Percentiles rank a stretch among this genome's conserved stretches.
Conservation (phyloP, 2,329 filamentous ascomycete species). For the Thelonectria blattea region DNA sequence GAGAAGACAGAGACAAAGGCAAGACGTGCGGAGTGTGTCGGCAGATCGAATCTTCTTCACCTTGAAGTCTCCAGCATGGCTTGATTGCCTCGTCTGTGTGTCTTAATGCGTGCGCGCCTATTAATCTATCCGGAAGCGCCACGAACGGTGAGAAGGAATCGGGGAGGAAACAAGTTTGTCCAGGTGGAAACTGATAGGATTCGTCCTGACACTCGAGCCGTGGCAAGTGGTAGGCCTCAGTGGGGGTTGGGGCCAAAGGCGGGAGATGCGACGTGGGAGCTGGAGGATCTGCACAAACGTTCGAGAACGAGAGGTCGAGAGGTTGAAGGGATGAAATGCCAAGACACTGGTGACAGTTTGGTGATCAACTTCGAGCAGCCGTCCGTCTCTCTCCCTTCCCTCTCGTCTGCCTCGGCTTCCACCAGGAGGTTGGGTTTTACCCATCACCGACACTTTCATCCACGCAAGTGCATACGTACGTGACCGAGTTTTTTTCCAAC, state of each 20-base stretch:
- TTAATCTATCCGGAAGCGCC: constrained; percentile 27
- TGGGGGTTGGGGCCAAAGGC: not conserved
- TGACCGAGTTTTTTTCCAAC: not conserved
- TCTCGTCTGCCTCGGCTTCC: not conserved
- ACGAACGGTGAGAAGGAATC: constrained; percentile 14
- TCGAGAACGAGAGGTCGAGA: not conserved
- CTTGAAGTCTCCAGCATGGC: not conserved
- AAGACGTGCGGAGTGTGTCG: not conserved
- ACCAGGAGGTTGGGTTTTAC: not conserved
- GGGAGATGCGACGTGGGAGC: not conserved
- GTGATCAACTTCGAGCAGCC: no score
- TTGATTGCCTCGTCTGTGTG: not conserved
- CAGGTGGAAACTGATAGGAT: not conserved
- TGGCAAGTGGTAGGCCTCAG: not conserved
- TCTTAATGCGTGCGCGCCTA: constrained; percentile 13
- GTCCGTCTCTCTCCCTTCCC: not conserved
- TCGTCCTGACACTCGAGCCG: not conserved
- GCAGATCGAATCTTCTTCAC: no score
- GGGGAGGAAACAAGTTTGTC: not conserved
- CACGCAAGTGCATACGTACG: not conserved
- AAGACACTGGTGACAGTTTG: not conserved
- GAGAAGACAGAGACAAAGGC: not conserved
- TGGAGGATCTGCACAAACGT: not conserved
- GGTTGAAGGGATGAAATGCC: not conserved
- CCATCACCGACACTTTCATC: not conserved